Percentiles rank a stretch among this genome's conserved stretches.
phyloP scores from a whole-genome alignment of 163 green algal genomes.

The Trebouxiophyceae sp. region DNA sequence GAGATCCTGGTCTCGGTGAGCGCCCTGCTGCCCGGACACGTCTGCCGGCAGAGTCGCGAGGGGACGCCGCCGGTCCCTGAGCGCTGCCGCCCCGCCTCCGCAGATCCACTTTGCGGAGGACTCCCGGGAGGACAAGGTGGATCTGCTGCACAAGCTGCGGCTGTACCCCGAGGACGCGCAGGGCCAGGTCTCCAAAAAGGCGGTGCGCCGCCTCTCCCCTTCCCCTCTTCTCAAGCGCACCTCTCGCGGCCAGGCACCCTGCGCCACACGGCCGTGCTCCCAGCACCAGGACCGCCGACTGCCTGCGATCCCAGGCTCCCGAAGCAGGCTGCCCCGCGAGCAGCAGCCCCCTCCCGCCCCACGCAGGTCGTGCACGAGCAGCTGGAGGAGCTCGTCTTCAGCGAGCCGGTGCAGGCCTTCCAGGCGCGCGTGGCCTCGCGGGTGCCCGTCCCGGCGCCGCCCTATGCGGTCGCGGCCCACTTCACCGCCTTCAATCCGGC shows the following conservation, averaged over 20 bases:
- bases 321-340: too few species aligned
- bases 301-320: background rate
- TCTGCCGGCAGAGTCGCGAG: too few species aligned
- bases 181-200: conserved; percentile 38
- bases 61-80: background rate
- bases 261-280: background rate
- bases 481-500: conserved; percentile 13
- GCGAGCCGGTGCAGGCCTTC: conserved; percentile 71
- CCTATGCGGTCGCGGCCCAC: conserved; percentile 7
- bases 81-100: background rate
- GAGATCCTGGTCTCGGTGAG: conserved; percentile 80
- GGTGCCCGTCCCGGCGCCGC: conserved; percentile 7
- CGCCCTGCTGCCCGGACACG: background rate
- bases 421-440: conserved; percentile 29
- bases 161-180: conserved; percentile 77
- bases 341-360: background rate
- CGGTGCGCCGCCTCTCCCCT: conserved; percentile 17
- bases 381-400: conserved; percentile 92
- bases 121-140: conserved; percentile 47
- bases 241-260: background rate
- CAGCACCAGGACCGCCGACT: background rate
- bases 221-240: background rate
- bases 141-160: conserved; percentile 72
- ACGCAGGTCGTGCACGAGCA: conserved; percentile 63
- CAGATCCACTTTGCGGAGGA: conserved; percentile 73